phyloP scores from a whole-genome alignment of 371 early-diverging fungal species.

The Rhizopus arrhizus region DNA sequence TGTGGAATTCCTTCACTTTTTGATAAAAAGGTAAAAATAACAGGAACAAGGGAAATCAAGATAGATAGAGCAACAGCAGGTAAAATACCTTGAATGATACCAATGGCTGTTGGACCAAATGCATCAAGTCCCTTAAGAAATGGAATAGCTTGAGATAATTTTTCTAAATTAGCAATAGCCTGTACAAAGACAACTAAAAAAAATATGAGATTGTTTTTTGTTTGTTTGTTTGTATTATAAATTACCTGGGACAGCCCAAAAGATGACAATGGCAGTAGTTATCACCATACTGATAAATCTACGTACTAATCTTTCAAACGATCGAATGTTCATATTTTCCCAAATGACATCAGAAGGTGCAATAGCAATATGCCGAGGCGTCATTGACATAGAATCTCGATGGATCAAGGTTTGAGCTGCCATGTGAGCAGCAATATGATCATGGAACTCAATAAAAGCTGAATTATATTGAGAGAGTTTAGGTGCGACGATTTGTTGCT shows the following conservation, averaged over 20 bases:
- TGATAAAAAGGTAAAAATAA: slow-evolving; percentile 67
- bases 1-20: slow-evolving; percentile 72
- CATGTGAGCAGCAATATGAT: slow-evolving; percentile 83
- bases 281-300: slow-evolving; percentile 47
- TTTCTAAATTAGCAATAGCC: slow-evolving; percentile 61
- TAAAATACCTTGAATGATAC: slow-evolving; percentile 79
- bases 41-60: slow-evolving; percentile 74
- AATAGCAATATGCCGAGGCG: slow-evolving; percentile 66
- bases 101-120: slow-evolving; percentile 45
- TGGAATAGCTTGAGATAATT: slow-evolving; percentile 52
- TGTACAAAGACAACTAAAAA: slow-evolving; percentile 62
- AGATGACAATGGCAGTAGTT: slow-evolving; percentile 61
- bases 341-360: slow-evolving; percentile 81
- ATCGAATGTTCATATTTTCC: slow-evolving; percentile 74
- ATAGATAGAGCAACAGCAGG: slow-evolving; percentile 74
- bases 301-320: slow-evolving; percentile 60
- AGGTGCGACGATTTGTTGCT: slow-evolving; percentile 32
- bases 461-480: slow-evolving; percentile 49
- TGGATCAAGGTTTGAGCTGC: slow-evolving; percentile 75
- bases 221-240: background rate
- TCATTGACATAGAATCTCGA: slow-evolving; percentile 69
- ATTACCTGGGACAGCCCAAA: slow-evolving; percentile 72
- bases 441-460: slow-evolving; percentile 82
- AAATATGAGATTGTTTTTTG: background rate
- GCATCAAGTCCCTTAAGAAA: slow-evolving; percentile 48